phyloP scores from a whole-genome alignment of 192 early-diverging fungal species.

The Gonapodya prolifera region DNA sequence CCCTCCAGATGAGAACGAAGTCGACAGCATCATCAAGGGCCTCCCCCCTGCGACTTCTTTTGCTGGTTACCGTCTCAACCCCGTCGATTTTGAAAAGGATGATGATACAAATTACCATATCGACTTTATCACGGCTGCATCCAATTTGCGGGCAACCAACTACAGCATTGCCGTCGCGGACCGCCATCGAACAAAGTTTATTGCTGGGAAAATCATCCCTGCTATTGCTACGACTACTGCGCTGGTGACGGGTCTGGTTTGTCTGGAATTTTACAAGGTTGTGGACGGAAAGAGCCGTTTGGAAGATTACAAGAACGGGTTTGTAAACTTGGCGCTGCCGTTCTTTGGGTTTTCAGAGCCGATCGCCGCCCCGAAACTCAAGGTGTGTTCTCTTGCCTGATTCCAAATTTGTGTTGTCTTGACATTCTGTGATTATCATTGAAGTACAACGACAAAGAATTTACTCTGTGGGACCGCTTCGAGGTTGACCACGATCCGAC shows the following conservation, averaged over 20 bases:
- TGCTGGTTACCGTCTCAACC: conserved; percentile 71
- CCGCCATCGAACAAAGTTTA: conserved; percentile 73
- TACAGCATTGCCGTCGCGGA: conserved; percentile 63
- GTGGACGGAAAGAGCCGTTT: conserved; percentile 62
- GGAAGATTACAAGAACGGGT: conserved; percentile 99
- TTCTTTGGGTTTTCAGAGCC: conserved; percentile 99
- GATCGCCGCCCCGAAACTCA: conserved; percentile 71
- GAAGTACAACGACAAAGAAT: conserved; percentile 70
- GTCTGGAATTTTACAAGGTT: conserved; percentile 95
- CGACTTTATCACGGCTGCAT: conserved; percentile 95
- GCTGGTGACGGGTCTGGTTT: conserved; percentile 19
- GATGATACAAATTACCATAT: conserved; percentile 99
- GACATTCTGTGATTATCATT: conserved; percentile 4
- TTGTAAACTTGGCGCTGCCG: conserved; percentile 92
- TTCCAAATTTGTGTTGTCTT: background rate
- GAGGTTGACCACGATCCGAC: conserved; percentile 74
- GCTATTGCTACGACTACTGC: conserved; percentile 51
- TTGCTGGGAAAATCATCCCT: conserved; percentile 83
- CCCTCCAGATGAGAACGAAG: conserved; percentile 22
- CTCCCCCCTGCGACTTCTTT: conserved; percentile 69
- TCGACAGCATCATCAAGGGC: conserved; percentile 51
- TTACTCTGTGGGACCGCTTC: conserved; percentile 93
- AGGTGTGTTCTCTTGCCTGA: conserved; percentile 19
- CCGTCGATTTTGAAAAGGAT: conserved; percentile 98
- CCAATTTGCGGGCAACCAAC: conserved; percentile 83